Evolutionary conservation across 768 basidiomycete genomes (phyloP).

Genomic region (Megacollybia marginata): DNA sequence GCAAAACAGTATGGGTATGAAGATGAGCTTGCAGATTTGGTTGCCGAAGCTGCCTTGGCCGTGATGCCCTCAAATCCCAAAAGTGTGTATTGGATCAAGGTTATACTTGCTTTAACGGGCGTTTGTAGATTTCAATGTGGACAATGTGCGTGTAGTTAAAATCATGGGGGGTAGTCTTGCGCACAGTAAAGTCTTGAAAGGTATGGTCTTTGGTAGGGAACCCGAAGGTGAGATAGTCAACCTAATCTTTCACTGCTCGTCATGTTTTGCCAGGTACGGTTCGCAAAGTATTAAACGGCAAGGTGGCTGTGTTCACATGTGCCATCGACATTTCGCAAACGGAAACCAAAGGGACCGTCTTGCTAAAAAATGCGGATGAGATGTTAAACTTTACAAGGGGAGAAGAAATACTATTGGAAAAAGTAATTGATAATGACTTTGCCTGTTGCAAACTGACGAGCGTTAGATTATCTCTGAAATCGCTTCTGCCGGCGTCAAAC

Average conservation of each 20-base stretch:
- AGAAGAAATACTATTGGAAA: constrained; percentile 96
- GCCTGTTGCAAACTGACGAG: constrained; percentile 1
- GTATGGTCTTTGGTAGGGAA: constrained; percentile 97
- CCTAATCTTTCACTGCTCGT: neutral
- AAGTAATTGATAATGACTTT: constrained; percentile 30
- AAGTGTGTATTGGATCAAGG: constrained; percentile 13
- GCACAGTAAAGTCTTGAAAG: constrained; percentile 82
- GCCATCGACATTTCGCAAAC: constrained; percentile 93
- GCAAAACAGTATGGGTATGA: constrained; percentile 97
- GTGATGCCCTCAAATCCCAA: constrained; percentile 87
- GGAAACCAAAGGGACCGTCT: constrained; percentile 97
- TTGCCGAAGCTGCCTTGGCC: constrained; percentile 87
- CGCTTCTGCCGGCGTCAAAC: constrained; percentile 88
- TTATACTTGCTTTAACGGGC: too few species aligned
- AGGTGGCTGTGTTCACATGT: constrained; percentile 94
- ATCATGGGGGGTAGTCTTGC: constrained; percentile 93
- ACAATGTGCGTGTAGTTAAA: constrained; percentile 97
- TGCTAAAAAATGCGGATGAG: constrained; percentile 92
- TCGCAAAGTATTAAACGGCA: constrained; percentile 78
- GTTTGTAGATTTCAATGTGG: constrained; percentile 77
- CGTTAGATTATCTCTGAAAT: constrained; percentile 96
- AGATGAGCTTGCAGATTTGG: constrained; percentile 70
- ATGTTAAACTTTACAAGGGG: constrained; percentile 95
- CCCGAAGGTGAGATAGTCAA: constrained; percentile 64
- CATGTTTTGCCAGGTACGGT: constrained; percentile 47